A percentile compares a stretch with the other conserved stretches of the same genome.
phyloP scores from a whole-genome alignment of 805 yeast genomes.

The Candida parachauliodes region DNA sequence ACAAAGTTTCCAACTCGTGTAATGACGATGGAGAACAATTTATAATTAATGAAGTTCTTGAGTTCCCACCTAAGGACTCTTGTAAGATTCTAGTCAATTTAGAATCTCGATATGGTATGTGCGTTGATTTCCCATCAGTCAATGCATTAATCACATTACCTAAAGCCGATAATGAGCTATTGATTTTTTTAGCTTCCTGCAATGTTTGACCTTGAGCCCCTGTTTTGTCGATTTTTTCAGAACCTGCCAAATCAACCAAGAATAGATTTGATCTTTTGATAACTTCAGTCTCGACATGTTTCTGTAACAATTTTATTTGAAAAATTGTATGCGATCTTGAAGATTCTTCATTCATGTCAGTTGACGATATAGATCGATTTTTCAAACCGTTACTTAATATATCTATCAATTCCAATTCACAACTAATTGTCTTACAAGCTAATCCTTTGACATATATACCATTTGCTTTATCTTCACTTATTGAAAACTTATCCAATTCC shows the following conservation, averaged over 20 bases:
- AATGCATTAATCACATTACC: conserved; percentile 80
- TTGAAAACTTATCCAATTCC: conserved; percentile 36
- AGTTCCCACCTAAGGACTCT: conserved; percentile 82
- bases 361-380: conserved; percentile 54
- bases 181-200: conserved; percentile 83
- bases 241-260: conserved; percentile 83
- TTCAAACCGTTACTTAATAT: conserved; percentile 58
- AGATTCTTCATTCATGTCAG: conserved; percentile 69
- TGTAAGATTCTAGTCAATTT: conserved; percentile 71
- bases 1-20: conserved; percentile 72
- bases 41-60: conserved; percentile 82
- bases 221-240: conserved; percentile 74
- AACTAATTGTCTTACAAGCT: conserved; percentile 55
- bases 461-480: conserved; percentile 59
- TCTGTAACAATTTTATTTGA: conserved; percentile 64
- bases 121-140: conserved; percentile 64
- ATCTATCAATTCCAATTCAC: conserved; percentile 53
- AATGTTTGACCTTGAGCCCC: conserved; percentile 70
- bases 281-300: conserved; percentile 50
- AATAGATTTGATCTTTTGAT: conserved; percentile 62
- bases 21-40: conserved; percentile 80
- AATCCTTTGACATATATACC: conserved; percentile 75
- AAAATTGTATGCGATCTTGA: conserved; percentile 81
- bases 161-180: conserved; percentile 69
- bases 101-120: conserved; percentile 84